Base-by-base conservation (phyloP, 805 yeast species). In the Kazachstania psychrophila region DNA sequence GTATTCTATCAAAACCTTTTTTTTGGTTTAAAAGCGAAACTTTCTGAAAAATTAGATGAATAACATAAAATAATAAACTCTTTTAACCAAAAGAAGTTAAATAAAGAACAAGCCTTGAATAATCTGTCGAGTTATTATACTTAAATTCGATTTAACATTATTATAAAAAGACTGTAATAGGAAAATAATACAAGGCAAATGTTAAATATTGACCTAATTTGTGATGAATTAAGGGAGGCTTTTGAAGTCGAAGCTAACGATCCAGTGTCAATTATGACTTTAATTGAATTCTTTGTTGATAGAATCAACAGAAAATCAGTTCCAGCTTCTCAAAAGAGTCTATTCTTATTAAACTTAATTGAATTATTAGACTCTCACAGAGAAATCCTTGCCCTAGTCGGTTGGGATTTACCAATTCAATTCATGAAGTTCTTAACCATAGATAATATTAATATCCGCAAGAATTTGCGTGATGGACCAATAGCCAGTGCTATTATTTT, bases 391-490 rank as follows among this genome's bases (percentile, higher is more conserved):
- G 66, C 70, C 30, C 81, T 79, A 46, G 75, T 87, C 42, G 95
- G 94, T 2, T 88, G 96, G 96, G 96, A 88, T 56, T 53, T 88
- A n/a, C 95, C 95, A 1, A 70, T 69, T 23, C 59, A 83, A 34
- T 46, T 88, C 6, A 49, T 85, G 31, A 65, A 66, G 8, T 82
- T 69, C 53, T 53, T 79, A n/a, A 63, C 63, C 18, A 41, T 41
- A 9, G 37, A 51, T 6, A 60, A 58, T 11, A 48, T 75, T 63
- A 42, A 61, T 52, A 39, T 61, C 48, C 42, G 31, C 20, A 28
- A 28, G 3, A 52, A 39, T 33, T 47, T 60, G 33, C 49, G 60
- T 32, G 19, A 42, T 3, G 49, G 45, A 19, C 34, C 49, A 5
- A 42, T 70, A 41, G 52, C 73, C 30, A 40, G 51, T 19, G 27